Conservation (phyloP, 495 filamentous ascomycete species). For the Articulospora tetracladia region DNA sequence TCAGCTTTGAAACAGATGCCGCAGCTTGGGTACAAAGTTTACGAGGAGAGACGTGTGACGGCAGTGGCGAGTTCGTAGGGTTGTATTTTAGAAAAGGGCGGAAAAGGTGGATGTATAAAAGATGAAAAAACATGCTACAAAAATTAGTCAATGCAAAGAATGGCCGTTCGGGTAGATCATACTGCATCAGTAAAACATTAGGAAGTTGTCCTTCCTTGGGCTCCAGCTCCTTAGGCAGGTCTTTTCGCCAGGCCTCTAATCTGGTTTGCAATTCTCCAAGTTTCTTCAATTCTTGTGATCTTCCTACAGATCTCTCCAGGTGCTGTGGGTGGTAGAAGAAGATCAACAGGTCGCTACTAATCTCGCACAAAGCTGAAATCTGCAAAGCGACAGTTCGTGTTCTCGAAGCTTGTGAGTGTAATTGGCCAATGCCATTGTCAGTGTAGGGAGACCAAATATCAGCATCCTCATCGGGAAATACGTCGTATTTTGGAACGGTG, state of each 20-base stretch:
- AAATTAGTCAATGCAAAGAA: background rate
- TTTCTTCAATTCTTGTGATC: slow-evolving; percentile 79
- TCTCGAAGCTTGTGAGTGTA: slow-evolving; percentile 73
- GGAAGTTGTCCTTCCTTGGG: slow-evolving; percentile 86
- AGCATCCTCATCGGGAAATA: slow-evolving; percentile 85
- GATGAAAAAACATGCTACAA: slow-evolving; percentile 90
- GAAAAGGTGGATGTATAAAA: slow-evolving; percentile 95
- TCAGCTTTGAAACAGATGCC: slow-evolving; percentile 80
- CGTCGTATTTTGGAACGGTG: slow-evolving; percentile 83
- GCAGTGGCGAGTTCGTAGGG: slow-evolving; percentile 73
- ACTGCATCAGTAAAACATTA: slow-evolving; percentile 93
- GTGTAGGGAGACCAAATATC: slow-evolving; percentile 86
- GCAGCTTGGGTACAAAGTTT: slow-evolving; percentile 89
- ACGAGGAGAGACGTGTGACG: slow-evolving; percentile 83
- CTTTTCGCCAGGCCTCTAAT: slow-evolving; percentile 86
- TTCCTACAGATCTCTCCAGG: slow-evolving; percentile 53
- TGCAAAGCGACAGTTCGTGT: slow-evolving; percentile 81
- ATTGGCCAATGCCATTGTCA: slow-evolving; percentile 68
- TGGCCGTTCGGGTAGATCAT: slow-evolving; percentile 36
- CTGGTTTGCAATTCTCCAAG: slow-evolving; percentile 86
- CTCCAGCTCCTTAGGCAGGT: slow-evolving; percentile 82
- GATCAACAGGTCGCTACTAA: slow-evolving; percentile 83
- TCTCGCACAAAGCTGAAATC: slow-evolving; percentile 81
- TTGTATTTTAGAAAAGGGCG: slow-evolving; percentile 93
- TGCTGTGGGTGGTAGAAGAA: slow-evolving; percentile 86